A percentile compares a stretch with the other conserved stretches of the same genome.
Conservation (phyloP, 257 asterid species). For the Eustoma russellianum region DNA sequence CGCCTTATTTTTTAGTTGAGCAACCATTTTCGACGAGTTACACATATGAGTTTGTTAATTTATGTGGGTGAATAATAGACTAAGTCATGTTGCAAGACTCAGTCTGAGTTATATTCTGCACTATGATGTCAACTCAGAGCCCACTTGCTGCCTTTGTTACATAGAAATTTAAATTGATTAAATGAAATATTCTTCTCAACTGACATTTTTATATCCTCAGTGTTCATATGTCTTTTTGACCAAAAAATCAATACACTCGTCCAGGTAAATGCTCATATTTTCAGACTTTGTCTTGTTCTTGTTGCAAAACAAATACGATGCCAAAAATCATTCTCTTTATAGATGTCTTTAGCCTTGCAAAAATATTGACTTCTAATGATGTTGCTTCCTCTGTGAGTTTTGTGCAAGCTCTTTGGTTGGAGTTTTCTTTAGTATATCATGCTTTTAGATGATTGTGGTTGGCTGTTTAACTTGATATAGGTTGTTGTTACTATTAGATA, state of each 20-base stretch:
- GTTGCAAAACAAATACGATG: not conserved
- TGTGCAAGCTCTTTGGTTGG: no score
- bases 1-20: no score
- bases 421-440: no score
- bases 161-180: no score
- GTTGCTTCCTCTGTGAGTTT: slow-evolving; percentile 93
- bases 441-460: no score
- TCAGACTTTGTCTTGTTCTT: not conserved
- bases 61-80: no score
- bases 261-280: slow-evolving; percentile 45
- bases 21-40: no score
- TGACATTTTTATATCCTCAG: slow-evolving; percentile 40
- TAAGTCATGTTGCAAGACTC: no score
- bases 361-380: slow-evolving; percentile 80
- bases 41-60: no score
- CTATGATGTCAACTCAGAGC: slow-evolving; percentile 82
- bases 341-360: slow-evolving; percentile 99
- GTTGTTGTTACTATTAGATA: slow-evolving; percentile 98
- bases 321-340: slow-evolving; percentile 8
- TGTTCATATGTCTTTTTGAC: slow-evolving; percentile 94
- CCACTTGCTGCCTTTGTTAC: slow-evolving; percentile 2
- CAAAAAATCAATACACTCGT: slow-evolving; percentile 83
- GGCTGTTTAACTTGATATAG: slow-evolving; percentile 26
- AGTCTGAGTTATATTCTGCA: slow-evolving; percentile 89
- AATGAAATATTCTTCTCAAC: slow-evolving; percentile 2